These are phyloP conservation scores for Nannochloris sp. DNA, from an alignment of 139 green algal genomes.

Conservation along the genomic window DNA sequence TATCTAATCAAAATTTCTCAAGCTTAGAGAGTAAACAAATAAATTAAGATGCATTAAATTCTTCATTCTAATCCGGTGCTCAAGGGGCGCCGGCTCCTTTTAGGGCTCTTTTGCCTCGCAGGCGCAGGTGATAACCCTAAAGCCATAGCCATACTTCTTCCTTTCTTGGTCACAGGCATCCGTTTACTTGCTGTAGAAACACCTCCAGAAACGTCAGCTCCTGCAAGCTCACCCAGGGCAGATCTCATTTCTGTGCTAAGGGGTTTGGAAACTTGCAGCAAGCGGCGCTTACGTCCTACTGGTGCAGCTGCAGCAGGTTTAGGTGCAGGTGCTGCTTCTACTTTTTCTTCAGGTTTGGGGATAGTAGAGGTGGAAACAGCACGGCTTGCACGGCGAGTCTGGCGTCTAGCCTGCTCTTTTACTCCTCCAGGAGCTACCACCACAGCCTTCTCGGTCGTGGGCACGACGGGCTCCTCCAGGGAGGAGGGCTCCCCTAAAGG, in stretches of 20 bases:
- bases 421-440: no score
- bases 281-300: neutral
- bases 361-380: no score
- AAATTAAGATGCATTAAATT: no score
- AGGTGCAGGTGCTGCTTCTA: neutral
- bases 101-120: neutral
- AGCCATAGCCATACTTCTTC: neutral
- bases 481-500: no score
- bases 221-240: constrained; percentile 8
- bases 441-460: no score
- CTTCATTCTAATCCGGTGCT: no score
- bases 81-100: neutral
- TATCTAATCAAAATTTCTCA: no score
- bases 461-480: no score
- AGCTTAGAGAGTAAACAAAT: no score
- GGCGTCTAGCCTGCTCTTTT: neutral
- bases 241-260: constrained; percentile 3
- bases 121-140: neutral
- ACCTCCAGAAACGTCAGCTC: no score
- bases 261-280: constrained; percentile 7
- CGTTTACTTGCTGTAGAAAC: neutral
- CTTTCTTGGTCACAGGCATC: neutral
- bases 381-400: no score
- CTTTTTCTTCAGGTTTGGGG: no score
- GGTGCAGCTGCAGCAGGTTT: neutral